Evolutionary conservation across 805 yeast species (phyloP).

Genomic region (Candida silvicultrix): DNA sequence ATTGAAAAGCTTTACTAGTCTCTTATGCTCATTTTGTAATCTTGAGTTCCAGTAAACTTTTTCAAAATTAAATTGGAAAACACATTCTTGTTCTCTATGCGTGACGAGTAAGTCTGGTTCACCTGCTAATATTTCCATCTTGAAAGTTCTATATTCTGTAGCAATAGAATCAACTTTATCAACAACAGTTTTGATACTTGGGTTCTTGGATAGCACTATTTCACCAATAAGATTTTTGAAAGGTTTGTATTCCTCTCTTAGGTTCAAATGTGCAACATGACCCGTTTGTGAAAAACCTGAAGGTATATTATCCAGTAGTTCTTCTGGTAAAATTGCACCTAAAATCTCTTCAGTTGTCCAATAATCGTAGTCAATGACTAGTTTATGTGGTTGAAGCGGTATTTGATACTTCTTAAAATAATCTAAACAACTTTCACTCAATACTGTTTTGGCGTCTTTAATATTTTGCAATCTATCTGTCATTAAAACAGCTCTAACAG

Average conservation of each 20-base stretch:
- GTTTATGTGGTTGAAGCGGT: slow-evolving; percentile 42
- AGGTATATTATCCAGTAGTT: slow-evolving; percentile 67
- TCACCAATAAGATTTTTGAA: slow-evolving; percentile 80
- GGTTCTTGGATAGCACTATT: slow-evolving; percentile 74
- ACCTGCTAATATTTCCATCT: slow-evolving; percentile 93
- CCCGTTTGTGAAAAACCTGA: slow-evolving; percentile 92
- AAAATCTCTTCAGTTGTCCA: slow-evolving; percentile 92
- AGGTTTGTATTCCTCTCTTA: slow-evolving; percentile 79
- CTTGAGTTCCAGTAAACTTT: slow-evolving; percentile 98
- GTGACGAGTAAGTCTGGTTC: slow-evolving; percentile 68
- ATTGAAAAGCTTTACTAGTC: slow-evolving; percentile 56
- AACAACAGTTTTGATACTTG: slow-evolving; percentile 80
- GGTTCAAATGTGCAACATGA: slow-evolving; percentile 88
- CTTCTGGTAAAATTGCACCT: slow-evolving; percentile 68
- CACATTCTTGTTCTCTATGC: slow-evolving; percentile 83
- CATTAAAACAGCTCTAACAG: slow-evolving; percentile 43
- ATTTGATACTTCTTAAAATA: slow-evolving; percentile 44
- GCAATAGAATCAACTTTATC: slow-evolving; percentile 86
- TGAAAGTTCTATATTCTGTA: slow-evolving; percentile 84
- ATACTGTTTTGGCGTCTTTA: slow-evolving; percentile 28
- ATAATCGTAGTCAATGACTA: slow-evolving; percentile 61
- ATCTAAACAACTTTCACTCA: slow-evolving; percentile 37
- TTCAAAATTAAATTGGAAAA: slow-evolving; percentile 80
- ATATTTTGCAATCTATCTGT: slow-evolving; percentile 40
- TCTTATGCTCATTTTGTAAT: slow-evolving; percentile 86